Evolutionary conservation across 2,329 filamentous ascomycete species (phyloP).

Genomic region (Colletotrichum filicis): DNA sequence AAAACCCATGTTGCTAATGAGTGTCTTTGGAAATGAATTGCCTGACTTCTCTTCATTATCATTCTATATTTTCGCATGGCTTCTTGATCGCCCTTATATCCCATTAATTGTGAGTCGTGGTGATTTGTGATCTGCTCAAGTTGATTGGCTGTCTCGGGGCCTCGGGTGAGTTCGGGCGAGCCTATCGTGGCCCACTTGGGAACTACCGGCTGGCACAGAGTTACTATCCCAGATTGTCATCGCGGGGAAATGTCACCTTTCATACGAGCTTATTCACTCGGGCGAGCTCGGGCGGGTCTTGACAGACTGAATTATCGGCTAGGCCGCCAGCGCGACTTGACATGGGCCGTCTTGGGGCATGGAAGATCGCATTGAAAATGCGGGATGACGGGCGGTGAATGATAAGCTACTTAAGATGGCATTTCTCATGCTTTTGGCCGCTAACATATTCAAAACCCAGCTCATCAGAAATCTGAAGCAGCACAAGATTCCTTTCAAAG

Average conservation of each 20-base stretch:
- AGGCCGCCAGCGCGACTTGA: neutral
- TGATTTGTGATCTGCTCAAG: slow-evolving; percentile 7
- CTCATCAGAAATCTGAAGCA: neutral
- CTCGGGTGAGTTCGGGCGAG: slow-evolving; percentile 40
- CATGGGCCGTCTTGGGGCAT: neutral
- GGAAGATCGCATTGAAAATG: neutral
- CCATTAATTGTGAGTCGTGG: neutral
- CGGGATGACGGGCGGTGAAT: neutral
- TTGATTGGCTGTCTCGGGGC: neutral
- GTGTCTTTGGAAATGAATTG: too few relatives aligned
- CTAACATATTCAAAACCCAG: neutral
- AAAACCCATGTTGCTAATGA: slow-evolving; percentile 9
- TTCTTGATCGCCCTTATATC: slow-evolving; percentile 42
- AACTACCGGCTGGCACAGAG: slow-evolving; percentile 41
- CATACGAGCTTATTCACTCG: neutral
- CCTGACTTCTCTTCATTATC: neutral
- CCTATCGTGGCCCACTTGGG: slow-evolving; percentile 48
- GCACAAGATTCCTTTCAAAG: neutral
- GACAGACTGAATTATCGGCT: too few relatives aligned
- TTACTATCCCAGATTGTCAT: neutral
- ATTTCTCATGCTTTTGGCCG: neutral
- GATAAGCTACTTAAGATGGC: neutral
- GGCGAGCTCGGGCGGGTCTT: slow-evolving; percentile 5
- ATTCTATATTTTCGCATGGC: slow-evolving; percentile 39
- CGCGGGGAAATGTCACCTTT: neutral